phyloP scores from a whole-genome alignment of 371 early-diverging fungal genomes.

The Syncephalastrum sp. region DNA sequence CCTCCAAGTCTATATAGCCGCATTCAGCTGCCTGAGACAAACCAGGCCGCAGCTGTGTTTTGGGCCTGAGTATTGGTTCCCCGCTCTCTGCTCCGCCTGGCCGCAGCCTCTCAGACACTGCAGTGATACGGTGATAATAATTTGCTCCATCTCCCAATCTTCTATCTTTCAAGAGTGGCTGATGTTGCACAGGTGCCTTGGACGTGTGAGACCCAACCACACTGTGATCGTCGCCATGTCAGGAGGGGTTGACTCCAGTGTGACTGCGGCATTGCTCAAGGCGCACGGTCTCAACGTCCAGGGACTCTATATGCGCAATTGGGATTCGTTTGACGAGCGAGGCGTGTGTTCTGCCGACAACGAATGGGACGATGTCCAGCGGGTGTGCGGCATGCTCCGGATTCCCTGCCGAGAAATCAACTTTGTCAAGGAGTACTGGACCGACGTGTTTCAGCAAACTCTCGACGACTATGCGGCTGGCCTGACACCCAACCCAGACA shows the following conservation, averaged over 20 bases:
- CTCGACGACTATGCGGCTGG: constrained; percentile 72
- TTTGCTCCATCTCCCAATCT: not conserved
- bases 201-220: constrained; percentile 7
- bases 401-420: constrained; percentile 74
- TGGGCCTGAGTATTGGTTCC: too few species aligned
- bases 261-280: constrained; percentile 74
- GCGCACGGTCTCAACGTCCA: constrained; percentile 64
- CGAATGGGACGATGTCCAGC: constrained; percentile 86
- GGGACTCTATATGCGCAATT: constrained; percentile 93
- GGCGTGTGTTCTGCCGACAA: constrained; percentile 77
- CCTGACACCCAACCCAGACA: constrained; percentile 92
- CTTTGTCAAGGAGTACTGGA: constrained; percentile 92
- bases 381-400: constrained; percentile 60
- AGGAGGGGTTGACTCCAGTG: constrained; percentile 92
- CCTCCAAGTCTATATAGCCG: too few species aligned
- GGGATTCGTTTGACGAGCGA: constrained; percentile 83
- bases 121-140: too few species aligned
- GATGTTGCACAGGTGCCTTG: not conserved
- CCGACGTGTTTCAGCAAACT: constrained; percentile 76
- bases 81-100: too few species aligned
- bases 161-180: constrained; percentile 1
- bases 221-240: constrained; percentile 80
- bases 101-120: too few species aligned
- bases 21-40: too few species aligned
- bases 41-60: too few species aligned